Evolutionary conservation across 1,139 yeast genomes (phyloP).

Genomic region (Saccharomyces hybrid): DNA sequence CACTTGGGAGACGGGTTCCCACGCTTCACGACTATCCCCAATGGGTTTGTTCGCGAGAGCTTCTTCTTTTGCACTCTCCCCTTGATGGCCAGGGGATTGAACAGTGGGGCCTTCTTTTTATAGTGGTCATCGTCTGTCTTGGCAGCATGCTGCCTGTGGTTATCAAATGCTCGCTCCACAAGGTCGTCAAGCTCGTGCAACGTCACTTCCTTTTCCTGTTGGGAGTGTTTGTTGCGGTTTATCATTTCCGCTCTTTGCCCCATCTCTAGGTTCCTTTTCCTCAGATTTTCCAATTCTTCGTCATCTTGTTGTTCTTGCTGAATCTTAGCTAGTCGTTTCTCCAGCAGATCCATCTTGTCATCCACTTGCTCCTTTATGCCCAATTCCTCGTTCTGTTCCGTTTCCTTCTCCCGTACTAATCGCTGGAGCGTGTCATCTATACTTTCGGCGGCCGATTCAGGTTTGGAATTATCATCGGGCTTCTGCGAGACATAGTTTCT

Average conservation of each 20-base stretch:
- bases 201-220: neutral
- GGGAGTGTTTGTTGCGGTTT: neutral
- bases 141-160: neutral
- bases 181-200: neutral
- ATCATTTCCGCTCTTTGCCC: conserved; percentile 10
- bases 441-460: conserved; percentile 45
- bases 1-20: neutral
- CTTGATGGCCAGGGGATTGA: neutral
- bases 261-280: conserved; percentile 8
- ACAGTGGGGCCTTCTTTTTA: neutral
- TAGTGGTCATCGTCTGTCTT: neutral
- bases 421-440: conserved; percentile 66
- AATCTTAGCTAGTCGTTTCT: conserved; percentile 55
- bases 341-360: conserved; percentile 51
- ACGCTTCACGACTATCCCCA: neutral
- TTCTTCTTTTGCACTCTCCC: neutral
- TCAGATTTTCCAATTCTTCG: conserved; percentile 50
- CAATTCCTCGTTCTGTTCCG: conserved; percentile 42
- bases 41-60: neutral
- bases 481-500: conserved; percentile 52
- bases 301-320: conserved; percentile 62
- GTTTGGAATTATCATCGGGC: conserved; percentile 30
- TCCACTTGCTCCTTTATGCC: conserved; percentile 38
- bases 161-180: conserved; percentile 6
- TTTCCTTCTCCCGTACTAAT: conserved; percentile 54